phyloP scores from a whole-genome alignment of 148 eudicot species.

The Rhododendron simsii region DNA sequence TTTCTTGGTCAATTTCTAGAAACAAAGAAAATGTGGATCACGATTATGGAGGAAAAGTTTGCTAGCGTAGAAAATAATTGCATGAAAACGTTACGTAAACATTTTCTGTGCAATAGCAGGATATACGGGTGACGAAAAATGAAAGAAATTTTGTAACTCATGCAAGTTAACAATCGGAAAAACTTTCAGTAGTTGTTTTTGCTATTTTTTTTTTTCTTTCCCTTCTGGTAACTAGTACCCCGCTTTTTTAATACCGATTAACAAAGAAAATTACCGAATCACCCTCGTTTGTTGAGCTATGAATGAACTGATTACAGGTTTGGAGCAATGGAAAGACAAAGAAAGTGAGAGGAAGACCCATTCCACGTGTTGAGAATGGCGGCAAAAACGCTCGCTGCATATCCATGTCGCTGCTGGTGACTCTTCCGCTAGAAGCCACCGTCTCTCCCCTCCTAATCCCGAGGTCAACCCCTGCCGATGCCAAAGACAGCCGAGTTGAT shows the following conservation, averaged over 20 bases:
- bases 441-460: slow-evolving; percentile 48
- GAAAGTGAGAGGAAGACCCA: slow-evolving; percentile 76
- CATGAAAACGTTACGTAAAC: too few relatives aligned
- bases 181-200: too few relatives aligned
- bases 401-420: slow-evolving; percentile 61
- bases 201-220: too few relatives aligned
- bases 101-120: too few relatives aligned
- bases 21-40: too few relatives aligned
- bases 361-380: slow-evolving; percentile 10
- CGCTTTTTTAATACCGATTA: background rate
- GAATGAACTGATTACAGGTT: slow-evolving; percentile 32
- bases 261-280: background rate
- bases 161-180: too few relatives aligned
- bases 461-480: background rate
- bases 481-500: slow-evolving; percentile 1
- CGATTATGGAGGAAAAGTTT: too few relatives aligned
- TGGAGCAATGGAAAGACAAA: slow-evolving; percentile 91
- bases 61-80: too few relatives aligned
- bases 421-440: slow-evolving; percentile 58
- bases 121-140: too few relatives aligned
- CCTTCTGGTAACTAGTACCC: background rate
- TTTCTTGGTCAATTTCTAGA: background rate
- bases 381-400: slow-evolving; percentile 14
- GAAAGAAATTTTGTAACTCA: too few relatives aligned
- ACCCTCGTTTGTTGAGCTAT: background rate